Conservation (phyloP, 139 green algal species). For the Picochlorum costavermella region DNA sequence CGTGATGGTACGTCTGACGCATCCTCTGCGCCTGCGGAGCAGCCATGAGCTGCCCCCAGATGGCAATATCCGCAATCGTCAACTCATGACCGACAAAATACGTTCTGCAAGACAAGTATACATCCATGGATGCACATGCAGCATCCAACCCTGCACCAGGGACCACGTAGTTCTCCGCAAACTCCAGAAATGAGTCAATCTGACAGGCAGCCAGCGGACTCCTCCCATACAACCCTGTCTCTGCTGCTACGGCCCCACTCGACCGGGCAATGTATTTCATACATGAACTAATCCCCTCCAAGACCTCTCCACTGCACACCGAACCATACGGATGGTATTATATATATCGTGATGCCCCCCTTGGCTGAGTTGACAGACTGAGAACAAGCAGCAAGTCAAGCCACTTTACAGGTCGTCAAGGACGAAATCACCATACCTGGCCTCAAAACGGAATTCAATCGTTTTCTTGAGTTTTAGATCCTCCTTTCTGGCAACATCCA, state of each 20-base stretch:
- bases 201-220: constrained; percentile 41
- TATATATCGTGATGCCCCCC: no score
- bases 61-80: constrained; percentile 71
- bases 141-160: constrained; percentile 54
- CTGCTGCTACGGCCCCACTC: neutral
- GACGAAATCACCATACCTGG: neutral
- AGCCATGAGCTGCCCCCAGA: constrained; percentile 74
- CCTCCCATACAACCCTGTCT: neutral
- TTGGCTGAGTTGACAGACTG: no score
- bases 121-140: constrained; percentile 45
- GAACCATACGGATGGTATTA: neutral
- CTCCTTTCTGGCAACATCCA: constrained; percentile 32
- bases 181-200: constrained; percentile 83
- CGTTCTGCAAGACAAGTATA: constrained; percentile 69
- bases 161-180: constrained; percentile 36
- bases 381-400: neutral
- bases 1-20: constrained; percentile 46
- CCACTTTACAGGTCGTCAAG: neutral
- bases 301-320: constrained; percentile 49
- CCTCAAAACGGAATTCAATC: neutral
- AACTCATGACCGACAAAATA: constrained; percentile 73
- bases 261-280: constrained; percentile 58
- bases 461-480: neutral
- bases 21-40: constrained; percentile 62
- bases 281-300: constrained; percentile 50